Percentiles rank a stretch among this genome's conserved stretches.
Conservation (phyloP, 345 rosid genomes). For the Pistacia integerrima region DNA sequence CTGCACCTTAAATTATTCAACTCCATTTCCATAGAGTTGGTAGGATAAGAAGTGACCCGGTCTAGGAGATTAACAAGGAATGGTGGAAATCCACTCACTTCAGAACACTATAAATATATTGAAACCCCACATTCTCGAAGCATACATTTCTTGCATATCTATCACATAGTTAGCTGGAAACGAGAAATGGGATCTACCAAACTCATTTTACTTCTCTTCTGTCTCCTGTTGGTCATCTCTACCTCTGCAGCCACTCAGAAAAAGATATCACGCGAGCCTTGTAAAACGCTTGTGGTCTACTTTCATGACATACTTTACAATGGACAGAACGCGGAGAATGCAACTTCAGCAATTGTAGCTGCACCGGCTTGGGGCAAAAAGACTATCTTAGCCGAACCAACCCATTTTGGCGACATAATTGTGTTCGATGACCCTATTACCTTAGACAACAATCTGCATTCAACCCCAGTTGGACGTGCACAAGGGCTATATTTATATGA, state of each 20-base stretch:
- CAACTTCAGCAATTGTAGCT: conserved; percentile 45
- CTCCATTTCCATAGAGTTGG: no score
- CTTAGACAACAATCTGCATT: conserved; percentile 49
- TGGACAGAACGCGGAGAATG: conserved; percentile 48
- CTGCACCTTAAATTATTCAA: no score
- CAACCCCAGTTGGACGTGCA: conserved; percentile 47
- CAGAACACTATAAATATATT: background rate
- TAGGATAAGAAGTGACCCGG: no score
- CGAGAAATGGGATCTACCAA: background rate
- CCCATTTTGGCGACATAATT: conserved; percentile 45
- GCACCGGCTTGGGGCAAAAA: conserved; percentile 42
- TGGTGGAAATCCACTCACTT: background rate
- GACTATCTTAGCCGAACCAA: conserved; percentile 33
- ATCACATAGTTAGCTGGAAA: no score
- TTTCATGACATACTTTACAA: conserved; percentile 57
- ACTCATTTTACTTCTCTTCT: background rate
- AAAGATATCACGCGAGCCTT: conserved; percentile 20
- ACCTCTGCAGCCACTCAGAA: background rate
- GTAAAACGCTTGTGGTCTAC: conserved; percentile 40
- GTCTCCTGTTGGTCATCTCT: background rate
- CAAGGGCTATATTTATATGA: conserved; percentile 57
- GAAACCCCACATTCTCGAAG: background rate
- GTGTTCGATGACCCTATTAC: conserved; percentile 60
- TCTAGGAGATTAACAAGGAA: no score
- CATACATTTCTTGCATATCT: background rate